Conservation (phyloP, 148 eudicot species). For the Rhododendron ferrugineum region DNA sequence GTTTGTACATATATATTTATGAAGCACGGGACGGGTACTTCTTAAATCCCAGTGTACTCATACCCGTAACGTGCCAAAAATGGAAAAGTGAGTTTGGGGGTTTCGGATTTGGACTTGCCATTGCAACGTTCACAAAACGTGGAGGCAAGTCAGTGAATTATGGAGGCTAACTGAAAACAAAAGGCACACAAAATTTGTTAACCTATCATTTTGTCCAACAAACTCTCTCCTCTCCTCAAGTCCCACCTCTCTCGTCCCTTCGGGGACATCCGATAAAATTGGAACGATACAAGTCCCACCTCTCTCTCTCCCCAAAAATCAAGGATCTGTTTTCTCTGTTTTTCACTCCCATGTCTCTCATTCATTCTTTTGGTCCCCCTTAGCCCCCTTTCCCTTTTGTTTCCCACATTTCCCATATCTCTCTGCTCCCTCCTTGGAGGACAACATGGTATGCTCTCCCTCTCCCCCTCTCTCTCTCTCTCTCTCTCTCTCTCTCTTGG, state of each 20-base stretch:
- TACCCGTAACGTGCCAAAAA: background rate
- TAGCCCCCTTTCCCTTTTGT: background rate
- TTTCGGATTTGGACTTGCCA: background rate
- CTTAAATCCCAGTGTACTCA: background rate
- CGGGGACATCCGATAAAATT: too few species aligned
- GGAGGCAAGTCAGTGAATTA: conserved; percentile 3
- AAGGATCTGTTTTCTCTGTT: conserved; percentile 5
- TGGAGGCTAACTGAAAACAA: background rate
- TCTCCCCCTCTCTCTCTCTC: background rate
- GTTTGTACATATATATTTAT: too few species aligned
- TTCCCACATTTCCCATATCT: background rate
- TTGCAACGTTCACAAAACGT: background rate
- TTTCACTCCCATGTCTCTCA: conserved; percentile 4
- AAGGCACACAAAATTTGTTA: background rate
- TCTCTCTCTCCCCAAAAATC: background rate
- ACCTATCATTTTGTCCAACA: conserved; percentile 6
- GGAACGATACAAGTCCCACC: too few species aligned
- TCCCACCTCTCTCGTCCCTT: background rate
- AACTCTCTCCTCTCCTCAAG: conserved; percentile 2
- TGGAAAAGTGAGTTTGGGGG: background rate
- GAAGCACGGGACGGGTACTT: background rate
- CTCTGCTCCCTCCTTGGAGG: background rate
- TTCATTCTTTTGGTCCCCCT: conserved; percentile 1
- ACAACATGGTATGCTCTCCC: conserved; percentile 8
- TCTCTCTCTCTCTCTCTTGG: background rate